Percentiles rank a stretch among this genome's conserved stretches.
Conservation (phyloP, 768 basidiomycete species). For the Mycena pura region DNA sequence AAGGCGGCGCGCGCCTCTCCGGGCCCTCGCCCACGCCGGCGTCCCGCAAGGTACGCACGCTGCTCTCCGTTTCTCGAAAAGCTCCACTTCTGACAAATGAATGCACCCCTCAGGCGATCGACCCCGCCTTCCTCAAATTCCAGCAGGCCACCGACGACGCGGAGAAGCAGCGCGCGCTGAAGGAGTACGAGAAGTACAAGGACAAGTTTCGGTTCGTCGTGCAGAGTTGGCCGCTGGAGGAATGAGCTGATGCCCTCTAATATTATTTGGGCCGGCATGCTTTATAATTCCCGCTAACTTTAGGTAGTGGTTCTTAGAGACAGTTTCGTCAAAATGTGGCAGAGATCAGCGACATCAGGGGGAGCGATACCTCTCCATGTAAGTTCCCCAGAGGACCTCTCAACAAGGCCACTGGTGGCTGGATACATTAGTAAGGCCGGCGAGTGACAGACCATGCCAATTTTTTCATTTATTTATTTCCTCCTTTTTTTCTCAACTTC, state of each 20-base stretch:
- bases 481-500: too few relatives aligned
- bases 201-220: conserved; percentile 22
- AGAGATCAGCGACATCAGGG: too few relatives aligned
- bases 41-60: conserved; percentile 9
- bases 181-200: conserved; percentile 20
- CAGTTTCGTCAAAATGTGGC: too few relatives aligned
- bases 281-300: too few relatives aligned
- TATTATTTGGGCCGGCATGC: conserved; percentile 1
- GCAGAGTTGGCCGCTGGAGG: conserved; percentile 17
- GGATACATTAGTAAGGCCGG: too few relatives aligned
- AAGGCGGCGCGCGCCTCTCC: conserved; percentile 16
- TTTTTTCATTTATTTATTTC: too few relatives aligned
- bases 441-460: too few relatives aligned
- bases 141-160: conserved; percentile 6
- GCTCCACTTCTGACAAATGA: background rate
- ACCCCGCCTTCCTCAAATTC: conserved; percentile 21
- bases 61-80: background rate
- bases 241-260: conserved; percentile 1
- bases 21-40: conserved; percentile 17
- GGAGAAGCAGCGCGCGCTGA: conserved; percentile 20
- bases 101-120: conserved; percentile 14
- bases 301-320: too few relatives aligned
- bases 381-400: too few relatives aligned
- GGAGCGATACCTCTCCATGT: too few relatives aligned
- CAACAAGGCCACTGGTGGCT: too few relatives aligned